A percentile compares a stretch with the other conserved stretches of the same genome.
These are phyloP conservation scores for Colletotrichum spaethianum DNA, from an alignment of 2,329 filamentous ascomycete genomes.

Conservation along the genomic window DNA sequence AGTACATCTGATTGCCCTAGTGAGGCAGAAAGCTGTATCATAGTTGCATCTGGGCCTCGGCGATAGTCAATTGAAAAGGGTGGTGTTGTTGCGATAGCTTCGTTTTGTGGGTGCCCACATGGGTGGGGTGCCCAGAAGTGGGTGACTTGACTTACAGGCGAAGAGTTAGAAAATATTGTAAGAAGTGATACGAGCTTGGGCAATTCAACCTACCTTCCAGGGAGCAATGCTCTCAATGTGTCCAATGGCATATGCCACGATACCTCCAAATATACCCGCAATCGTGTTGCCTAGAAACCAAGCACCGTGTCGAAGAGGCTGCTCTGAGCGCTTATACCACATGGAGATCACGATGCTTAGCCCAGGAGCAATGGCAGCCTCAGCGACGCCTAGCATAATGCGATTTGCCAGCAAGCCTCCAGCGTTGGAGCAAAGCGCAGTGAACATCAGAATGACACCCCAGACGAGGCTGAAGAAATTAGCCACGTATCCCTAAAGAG, in stretches of 20 bases:
- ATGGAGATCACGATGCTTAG: constrained; percentile 49
- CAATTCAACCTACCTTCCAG: not conserved
- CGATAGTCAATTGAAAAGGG: too few relatives aligned
- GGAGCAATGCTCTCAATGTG: constrained; percentile 43
- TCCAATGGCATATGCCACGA: constrained; percentile 50
- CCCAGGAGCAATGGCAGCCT: constrained; percentile 50
- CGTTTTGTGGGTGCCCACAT: too few relatives aligned
- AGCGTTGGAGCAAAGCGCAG: constrained; percentile 45
- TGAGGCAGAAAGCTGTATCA: too few relatives aligned
- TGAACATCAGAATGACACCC: constrained; percentile 45
- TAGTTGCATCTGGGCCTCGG: too few relatives aligned
- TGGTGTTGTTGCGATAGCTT: too few relatives aligned
- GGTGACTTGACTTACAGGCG: too few relatives aligned
- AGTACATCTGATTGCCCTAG: too few relatives aligned
- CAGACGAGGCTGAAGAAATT: constrained; percentile 42
- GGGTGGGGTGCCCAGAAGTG: too few relatives aligned
- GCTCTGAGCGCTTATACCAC: constrained; percentile 53
- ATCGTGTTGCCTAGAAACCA: constrained; percentile 53
- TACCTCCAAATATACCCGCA: constrained; percentile 48
- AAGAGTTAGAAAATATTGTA: not conserved
- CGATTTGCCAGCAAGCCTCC: constrained; percentile 49
- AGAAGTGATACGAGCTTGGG: too few relatives aligned
- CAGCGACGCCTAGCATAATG: constrained; percentile 52
- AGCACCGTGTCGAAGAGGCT: constrained; percentile 49
- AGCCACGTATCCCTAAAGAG: not conserved